phyloP scores from a whole-genome alignment of 73 alveolate genomes.

The Uronychia binucleata region DNA sequence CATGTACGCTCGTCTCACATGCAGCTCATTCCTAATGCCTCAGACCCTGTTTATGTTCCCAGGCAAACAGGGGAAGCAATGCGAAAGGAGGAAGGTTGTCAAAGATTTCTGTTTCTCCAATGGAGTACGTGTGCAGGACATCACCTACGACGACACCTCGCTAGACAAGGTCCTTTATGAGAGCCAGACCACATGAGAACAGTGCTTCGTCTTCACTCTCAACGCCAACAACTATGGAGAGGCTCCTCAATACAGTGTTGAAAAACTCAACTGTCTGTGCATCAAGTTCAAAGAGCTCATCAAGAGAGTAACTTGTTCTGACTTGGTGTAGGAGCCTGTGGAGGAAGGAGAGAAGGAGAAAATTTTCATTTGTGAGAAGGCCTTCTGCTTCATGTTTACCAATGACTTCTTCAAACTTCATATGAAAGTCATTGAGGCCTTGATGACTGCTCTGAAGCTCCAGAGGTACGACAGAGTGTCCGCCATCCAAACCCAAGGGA shows the following conservation, averaged over 20 bases:
- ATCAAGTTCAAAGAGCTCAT: no score
- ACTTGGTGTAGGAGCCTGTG: not conserved
- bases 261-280: no score
- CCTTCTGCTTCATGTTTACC: slow-evolving; percentile 1
- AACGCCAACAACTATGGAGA: no score
- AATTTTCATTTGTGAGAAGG: not conserved
- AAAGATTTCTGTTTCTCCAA: slow-evolving; percentile 8
- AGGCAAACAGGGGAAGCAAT: not conserved
- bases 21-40: no score
- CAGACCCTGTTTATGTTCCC: not conserved
- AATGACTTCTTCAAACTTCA: not conserved
- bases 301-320: no score
- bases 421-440: slow-evolving; percentile 1
- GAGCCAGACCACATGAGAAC: not conserved
- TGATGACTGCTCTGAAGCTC: not conserved
- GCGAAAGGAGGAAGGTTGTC: slow-evolving; percentile 9
- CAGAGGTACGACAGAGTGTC: slow-evolving; percentile 26
- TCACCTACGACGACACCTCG: no score
- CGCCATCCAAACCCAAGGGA: no score
- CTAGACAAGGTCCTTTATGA: not conserved
- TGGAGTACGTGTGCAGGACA: not conserved
- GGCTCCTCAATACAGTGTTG: no score
- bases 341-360: not conserved
- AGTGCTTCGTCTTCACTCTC: not conserved
- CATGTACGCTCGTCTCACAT: not conserved